Percentiles rank a stretch among this genome's conserved stretches.
Evolutionary conservation across 1,139 yeast species (phyloP).

Genomic region (Hyphopichia khmerensis): DNA sequence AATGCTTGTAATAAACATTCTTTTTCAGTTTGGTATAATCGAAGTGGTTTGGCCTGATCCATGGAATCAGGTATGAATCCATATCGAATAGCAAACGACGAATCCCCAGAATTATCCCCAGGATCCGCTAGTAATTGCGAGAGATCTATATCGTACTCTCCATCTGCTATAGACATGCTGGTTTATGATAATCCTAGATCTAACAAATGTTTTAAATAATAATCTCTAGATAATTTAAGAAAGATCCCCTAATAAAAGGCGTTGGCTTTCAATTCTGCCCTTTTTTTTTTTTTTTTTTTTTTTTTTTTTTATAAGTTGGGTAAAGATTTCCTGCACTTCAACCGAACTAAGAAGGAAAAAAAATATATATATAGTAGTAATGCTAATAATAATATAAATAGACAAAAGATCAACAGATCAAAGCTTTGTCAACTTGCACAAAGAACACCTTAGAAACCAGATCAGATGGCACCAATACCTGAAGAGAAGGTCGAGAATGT

Average conservation of each 20-base stretch:
- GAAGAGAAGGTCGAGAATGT: constrained; percentile 9
- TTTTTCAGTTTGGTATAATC: constrained; percentile 34
- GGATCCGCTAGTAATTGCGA: constrained; percentile 18
- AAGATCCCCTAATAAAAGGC: background rate
- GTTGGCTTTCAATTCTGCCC: too few species aligned
- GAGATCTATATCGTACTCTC: constrained; percentile 46
- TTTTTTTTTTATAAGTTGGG: too few species aligned
- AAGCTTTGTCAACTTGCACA: too few species aligned
- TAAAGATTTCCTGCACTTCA: too few species aligned
- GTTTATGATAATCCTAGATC: background rate
- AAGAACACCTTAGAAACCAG: background rate
- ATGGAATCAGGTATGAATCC: constrained; percentile 46
- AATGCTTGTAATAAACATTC: constrained; percentile 33
- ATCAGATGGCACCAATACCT: constrained; percentile 8
- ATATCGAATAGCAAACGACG: constrained; percentile 38
- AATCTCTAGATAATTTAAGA: too few species aligned
- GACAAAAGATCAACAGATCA: background rate
- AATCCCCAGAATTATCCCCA: constrained; percentile 12
- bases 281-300: too few species aligned
- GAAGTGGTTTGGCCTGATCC: constrained; percentile 36
- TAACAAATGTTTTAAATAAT: too few species aligned
- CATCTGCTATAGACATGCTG: constrained; percentile 36
- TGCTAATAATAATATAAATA: too few species aligned
- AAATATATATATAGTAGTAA: constrained; percentile 1
- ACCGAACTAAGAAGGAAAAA: background rate